phyloP scores from a whole-genome alignment of 805 yeast genomes.

The Kuraishia piskuri region DNA sequence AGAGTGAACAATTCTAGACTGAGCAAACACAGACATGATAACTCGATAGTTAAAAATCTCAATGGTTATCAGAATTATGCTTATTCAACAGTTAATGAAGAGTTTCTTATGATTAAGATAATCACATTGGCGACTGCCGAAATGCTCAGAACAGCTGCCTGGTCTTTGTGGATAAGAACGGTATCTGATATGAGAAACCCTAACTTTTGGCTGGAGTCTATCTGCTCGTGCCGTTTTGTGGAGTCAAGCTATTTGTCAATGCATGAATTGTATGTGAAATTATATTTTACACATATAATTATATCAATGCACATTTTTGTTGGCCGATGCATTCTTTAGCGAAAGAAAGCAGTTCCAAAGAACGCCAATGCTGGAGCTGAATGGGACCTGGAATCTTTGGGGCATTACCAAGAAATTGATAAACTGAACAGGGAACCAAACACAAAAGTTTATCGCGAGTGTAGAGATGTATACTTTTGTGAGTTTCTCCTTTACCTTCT shows the following conservation, averaged over 20 bases:
- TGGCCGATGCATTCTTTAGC: conserved; percentile 50
- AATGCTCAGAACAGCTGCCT: no score
- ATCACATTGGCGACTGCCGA: no score
- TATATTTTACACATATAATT: background rate
- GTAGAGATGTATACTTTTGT: conserved; percentile 61
- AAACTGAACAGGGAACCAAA: conserved; percentile 83
- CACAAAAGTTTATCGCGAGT: conserved; percentile 53
- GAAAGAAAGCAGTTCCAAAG: conserved; percentile 93
- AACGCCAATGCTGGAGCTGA: conserved; percentile 78
- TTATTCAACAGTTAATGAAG: no score
- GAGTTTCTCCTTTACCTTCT: conserved; percentile 57
- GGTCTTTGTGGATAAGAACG: background rate
- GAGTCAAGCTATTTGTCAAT: background rate
- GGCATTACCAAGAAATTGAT: conserved; percentile 67
- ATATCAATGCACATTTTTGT: background rate
- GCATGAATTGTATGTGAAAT: background rate
- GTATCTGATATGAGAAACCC: no score
- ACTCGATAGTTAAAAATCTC: no score
- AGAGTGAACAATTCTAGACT: background rate
- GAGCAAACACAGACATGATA: background rate
- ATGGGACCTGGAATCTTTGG: conserved; percentile 76
- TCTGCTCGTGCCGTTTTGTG: background rate
- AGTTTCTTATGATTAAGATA: no score
- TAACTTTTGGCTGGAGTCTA: no score
- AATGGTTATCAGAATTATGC: no score